phyloP scores from a whole-genome alignment of 495 filamentous ascomycete genomes.

The Rusavskia elegans region DNA sequence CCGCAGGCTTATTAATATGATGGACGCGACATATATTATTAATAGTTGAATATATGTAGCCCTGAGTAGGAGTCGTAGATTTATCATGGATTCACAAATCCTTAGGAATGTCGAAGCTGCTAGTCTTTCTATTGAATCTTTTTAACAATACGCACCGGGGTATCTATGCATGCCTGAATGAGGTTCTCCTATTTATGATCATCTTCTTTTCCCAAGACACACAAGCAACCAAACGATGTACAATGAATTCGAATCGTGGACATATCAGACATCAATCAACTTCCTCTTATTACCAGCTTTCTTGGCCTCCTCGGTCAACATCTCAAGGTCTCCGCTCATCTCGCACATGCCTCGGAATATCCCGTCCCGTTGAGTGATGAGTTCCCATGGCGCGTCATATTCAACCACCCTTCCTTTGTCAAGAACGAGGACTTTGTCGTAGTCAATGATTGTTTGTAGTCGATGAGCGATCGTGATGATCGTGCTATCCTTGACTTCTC shows the following conservation, averaged over 20 bases:
- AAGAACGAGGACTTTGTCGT: constrained; percentile 94
- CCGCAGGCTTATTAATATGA: no score
- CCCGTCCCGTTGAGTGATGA: constrained; percentile 51
- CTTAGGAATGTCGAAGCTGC: no score
- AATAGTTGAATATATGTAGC: no score
- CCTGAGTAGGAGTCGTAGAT: no score
- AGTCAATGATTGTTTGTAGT: constrained; percentile 90
- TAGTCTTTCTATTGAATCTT: no score
- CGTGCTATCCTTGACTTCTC: constrained; percentile 69
- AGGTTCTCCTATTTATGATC: no score
- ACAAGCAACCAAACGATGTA: background rate
- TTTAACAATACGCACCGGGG: no score
- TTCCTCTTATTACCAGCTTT: constrained; percentile 44
- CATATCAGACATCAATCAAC: constrained; percentile 10
- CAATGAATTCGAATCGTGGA: background rate
- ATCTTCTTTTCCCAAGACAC: no score
- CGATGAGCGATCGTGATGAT: constrained; percentile 98
- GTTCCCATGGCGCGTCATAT: constrained; percentile 70
- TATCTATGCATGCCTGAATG: no score
- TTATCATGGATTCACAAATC: no score
- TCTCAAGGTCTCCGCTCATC: constrained; percentile 75
- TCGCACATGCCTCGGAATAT: constrained; percentile 87
- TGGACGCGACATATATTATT: no score
- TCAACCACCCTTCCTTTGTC: constrained; percentile 82
- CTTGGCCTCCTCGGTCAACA: constrained; percentile 57